Conservation (phyloP, 2,329 filamentous ascomycete species). For the Ophiostoma angusticollis region DNA sequence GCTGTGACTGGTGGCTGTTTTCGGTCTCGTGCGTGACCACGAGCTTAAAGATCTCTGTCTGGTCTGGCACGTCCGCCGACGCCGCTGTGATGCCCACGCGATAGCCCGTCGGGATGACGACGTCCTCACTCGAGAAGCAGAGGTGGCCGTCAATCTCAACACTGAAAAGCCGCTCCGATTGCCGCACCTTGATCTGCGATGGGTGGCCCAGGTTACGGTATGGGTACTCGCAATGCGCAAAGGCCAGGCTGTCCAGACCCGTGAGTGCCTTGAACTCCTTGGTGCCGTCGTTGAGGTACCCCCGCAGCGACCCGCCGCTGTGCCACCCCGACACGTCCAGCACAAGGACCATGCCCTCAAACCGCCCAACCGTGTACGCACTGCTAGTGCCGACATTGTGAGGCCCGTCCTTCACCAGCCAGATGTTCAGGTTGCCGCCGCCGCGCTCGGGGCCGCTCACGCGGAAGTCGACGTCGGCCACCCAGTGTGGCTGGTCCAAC, state of each 20-base stretch:
- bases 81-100: constrained; percentile 78
- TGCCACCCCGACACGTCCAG: constrained; percentile 70
- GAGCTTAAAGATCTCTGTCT: constrained; percentile 86
- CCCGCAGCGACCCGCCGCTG: constrained; percentile 64
- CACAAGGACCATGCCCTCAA: constrained; percentile 82
- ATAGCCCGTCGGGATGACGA: constrained; percentile 69
- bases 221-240: constrained; percentile 80
- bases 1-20: constrained; percentile 14
- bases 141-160: constrained; percentile 67
- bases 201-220: constrained; percentile 88
- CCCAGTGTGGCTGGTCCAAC: constrained; percentile 58
- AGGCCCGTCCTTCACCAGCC: constrained; percentile 65
- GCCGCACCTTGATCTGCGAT: constrained; percentile 62
- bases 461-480: constrained; percentile 74
- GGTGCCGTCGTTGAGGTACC: constrained; percentile 84
- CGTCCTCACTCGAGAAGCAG: constrained; percentile 75
- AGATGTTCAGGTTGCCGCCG: constrained; percentile 83
- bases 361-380: constrained; percentile 72
- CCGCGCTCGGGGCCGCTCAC: constrained; percentile 74
- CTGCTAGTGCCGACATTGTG: constrained; percentile 55
- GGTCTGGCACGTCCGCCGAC: constrained; percentile 83
- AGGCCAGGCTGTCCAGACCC: constrained; percentile 73
- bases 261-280: constrained; percentile 69
- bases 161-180: constrained; percentile 51
- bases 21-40: constrained; percentile 48